Percentiles rank a stretch among this genome's conserved stretches.
Evolutionary conservation across 257 asterid species (phyloP).

Genomic region (Nicotiana benthamiana): DNA sequence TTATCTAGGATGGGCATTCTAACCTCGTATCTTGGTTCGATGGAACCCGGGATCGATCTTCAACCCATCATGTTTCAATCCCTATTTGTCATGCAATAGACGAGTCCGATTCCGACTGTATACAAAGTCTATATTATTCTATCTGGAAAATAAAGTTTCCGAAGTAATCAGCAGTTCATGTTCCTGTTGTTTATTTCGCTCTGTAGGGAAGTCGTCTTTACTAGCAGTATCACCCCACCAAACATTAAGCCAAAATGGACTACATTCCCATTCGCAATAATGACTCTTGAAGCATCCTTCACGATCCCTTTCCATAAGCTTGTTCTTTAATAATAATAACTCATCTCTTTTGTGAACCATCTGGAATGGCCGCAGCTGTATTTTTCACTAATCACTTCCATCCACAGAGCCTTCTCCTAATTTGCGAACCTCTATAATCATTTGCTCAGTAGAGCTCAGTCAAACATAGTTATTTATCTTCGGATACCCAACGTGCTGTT

Average conservation of each 20-base stretch:
- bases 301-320: not conserved
- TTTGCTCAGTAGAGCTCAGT: not conserved
- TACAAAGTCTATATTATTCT: not conserved
- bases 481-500: not conserved
- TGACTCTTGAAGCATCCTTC: not conserved
- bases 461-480: not conserved
- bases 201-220: not conserved
- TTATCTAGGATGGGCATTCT: too few species aligned
- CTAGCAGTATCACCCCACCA: not conserved
- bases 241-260: not conserved
- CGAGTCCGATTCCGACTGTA: too few species aligned
- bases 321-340: not conserved
- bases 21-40: too few species aligned
- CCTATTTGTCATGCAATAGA: too few species aligned
- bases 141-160: not conserved
- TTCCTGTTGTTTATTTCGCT: not conserved
- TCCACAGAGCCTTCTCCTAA: not conserved
- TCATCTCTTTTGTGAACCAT: not conserved
- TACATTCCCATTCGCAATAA: not conserved
- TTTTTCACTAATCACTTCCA: not conserved
- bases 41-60: too few species aligned
- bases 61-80: too few species aligned
- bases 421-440: not conserved
- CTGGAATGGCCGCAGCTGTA: not conserved
- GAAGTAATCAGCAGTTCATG: not conserved